Conservation (phyloP, 2,329 filamentous ascomycete species). For the Epichloe festucae region DNA sequence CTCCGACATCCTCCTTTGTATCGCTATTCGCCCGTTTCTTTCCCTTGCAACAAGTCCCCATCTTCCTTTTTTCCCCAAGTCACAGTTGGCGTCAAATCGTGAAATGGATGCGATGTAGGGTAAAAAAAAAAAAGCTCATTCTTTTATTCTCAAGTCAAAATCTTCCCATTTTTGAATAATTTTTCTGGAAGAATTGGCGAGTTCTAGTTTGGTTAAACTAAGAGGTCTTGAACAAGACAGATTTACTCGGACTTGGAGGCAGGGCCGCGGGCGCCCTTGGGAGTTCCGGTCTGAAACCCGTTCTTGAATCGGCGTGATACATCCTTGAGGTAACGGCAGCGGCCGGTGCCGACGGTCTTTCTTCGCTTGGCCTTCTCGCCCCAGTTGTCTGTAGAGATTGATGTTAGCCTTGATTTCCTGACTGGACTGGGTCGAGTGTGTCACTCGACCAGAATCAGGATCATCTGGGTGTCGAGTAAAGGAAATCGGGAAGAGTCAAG, state of each 20-base stretch:
- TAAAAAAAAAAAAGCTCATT: neutral
- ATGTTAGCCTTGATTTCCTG: neutral
- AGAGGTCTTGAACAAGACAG: neutral
- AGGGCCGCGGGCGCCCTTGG: conserved; percentile 58
- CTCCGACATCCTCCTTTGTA: no score
- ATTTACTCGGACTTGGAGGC: conserved; percentile 11
- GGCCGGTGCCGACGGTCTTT: conserved; percentile 97
- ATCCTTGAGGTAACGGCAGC: conserved; percentile 88
- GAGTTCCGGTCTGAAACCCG: conserved; percentile 84
- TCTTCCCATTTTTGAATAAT: conserved; percentile 1
- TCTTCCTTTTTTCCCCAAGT: neutral
- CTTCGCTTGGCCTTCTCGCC: conserved; percentile 99
- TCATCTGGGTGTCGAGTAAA: neutral
- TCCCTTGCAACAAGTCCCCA: no score
- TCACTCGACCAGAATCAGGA: no score
- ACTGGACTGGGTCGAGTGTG: neutral
- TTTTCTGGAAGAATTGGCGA: conserved; percentile 5
- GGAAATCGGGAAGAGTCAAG: neutral
- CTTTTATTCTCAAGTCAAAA: neutral
- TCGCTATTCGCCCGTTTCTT: no score
- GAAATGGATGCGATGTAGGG: neutral
- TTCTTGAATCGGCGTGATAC: conserved; percentile 91
- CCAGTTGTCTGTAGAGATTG: conserved; percentile 72
- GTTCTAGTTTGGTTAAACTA: conserved; percentile 2
- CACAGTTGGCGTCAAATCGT: conserved; percentile 3